Conservation (phyloP, 2,329 filamentous ascomycete species). For the Ceratocystis variospora region DNA sequence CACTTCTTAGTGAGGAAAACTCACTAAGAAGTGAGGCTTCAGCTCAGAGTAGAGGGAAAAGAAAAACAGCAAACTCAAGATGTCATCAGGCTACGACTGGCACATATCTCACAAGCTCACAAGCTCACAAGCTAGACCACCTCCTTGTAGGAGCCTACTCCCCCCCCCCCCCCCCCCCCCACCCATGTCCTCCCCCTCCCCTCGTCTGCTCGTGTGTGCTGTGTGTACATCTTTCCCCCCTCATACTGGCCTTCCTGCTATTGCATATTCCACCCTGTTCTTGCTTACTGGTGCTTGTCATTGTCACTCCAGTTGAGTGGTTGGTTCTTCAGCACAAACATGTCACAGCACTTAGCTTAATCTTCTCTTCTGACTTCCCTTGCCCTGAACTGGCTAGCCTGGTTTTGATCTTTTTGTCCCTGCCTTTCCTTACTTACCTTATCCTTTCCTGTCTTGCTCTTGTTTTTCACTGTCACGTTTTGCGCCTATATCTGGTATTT, state of each 20-base stretch:
- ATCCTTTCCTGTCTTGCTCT: too few species aligned
- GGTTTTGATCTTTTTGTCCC: neutral
- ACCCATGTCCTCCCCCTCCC: neutral
- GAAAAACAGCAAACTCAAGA: neutral
- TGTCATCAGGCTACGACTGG: neutral
- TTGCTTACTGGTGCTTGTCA: neutral
- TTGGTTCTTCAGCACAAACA: neutral
- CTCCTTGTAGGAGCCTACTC: neutral
- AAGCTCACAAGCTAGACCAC: too few species aligned
- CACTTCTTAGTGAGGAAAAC: neutral
- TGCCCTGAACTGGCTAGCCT: too few species aligned
- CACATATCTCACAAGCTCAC: neutral
- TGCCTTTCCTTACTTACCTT: neutral
- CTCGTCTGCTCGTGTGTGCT: neutral
- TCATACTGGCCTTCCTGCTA: neutral
- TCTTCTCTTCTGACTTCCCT: too few species aligned
- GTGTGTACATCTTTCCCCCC: too few species aligned
- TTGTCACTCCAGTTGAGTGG: neutral
- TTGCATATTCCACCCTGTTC: neutral
- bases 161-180: too few species aligned
- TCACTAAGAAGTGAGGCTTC: neutral
- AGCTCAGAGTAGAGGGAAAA: neutral
- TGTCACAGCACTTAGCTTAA: neutral
- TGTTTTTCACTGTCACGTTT: too few species aligned
- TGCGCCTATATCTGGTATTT: too few species aligned